Evolutionary conservation across 176 grass and related monocot genomes (phyloP).

Genomic region (bread wheat (Triticum aestivum)): IWGSC_CS_RefSeq_v2.1 NC_057802.1:546723042-546723541

Average conservation of each 20-base stretch:
- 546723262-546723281: neutral
- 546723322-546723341: constrained; percentile 88
- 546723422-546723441: neutral
- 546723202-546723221: constrained; percentile 79
- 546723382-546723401: neutral
- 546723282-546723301: constrained; percentile 7
- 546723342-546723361: constrained; percentile 80
- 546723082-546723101: neutral
- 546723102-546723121: neutral
- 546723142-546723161: constrained; percentile 33
- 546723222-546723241: neutral
- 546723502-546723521: constrained; percentile 77
- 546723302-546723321: constrained; percentile 84
- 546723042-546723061: neutral
- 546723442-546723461: neutral
- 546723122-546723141: neutral
- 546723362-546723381: constrained; percentile 54
- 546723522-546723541: constrained; percentile 89
- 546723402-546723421: neutral
- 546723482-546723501: constrained; percentile 83
- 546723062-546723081: neutral
- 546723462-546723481: constrained; percentile 47
- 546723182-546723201: constrained; percentile 84
- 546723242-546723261: neutral
- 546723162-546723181: constrained; percentile 84